Evolutionary conservation across 768 basidiomycete genomes (phyloP).

Genomic region (Scleroderma citrinum): DNA sequence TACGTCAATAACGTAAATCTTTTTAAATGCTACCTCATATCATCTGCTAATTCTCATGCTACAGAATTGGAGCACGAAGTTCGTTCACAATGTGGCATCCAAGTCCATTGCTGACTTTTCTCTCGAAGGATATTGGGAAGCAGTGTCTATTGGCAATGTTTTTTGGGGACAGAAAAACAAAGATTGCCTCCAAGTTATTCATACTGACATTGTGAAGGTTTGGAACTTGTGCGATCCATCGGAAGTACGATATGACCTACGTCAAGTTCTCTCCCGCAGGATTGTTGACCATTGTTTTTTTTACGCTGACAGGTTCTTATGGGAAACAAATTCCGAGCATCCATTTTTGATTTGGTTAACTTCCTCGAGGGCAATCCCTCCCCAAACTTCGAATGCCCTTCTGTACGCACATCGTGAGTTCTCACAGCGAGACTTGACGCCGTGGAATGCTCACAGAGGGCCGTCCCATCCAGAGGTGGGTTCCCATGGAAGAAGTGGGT

Average conservation of each 20-base stretch:
- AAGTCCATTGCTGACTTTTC: neutral
- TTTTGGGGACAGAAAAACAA: conserved; percentile 3
- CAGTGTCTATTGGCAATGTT: neutral
- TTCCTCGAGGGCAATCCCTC: neutral
- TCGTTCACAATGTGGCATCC: neutral
- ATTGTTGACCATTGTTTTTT: neutral
- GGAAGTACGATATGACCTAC: neutral
- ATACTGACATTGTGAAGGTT: conserved; percentile 11
- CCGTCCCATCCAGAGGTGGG: neutral
- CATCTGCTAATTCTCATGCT: neutral
- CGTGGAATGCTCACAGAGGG: no score
- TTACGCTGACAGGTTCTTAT: neutral
- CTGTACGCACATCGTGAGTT: no score
- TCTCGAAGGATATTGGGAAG: conserved; percentile 13
- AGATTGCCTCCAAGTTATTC: conserved; percentile 12
- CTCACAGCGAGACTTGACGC: no score
- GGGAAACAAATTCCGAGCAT: neutral
- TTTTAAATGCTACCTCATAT: neutral
- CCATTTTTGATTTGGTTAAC: neutral
- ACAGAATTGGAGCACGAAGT: conserved; percentile 3
- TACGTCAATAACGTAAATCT: neutral
- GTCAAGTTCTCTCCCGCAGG: neutral
- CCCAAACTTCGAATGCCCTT: neutral
- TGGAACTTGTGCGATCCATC: conserved; percentile 13
- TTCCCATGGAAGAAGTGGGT: neutral